Conservation (phyloP, 2,329 filamentous ascomycete species). For the Epichloe typhina region DNA sequence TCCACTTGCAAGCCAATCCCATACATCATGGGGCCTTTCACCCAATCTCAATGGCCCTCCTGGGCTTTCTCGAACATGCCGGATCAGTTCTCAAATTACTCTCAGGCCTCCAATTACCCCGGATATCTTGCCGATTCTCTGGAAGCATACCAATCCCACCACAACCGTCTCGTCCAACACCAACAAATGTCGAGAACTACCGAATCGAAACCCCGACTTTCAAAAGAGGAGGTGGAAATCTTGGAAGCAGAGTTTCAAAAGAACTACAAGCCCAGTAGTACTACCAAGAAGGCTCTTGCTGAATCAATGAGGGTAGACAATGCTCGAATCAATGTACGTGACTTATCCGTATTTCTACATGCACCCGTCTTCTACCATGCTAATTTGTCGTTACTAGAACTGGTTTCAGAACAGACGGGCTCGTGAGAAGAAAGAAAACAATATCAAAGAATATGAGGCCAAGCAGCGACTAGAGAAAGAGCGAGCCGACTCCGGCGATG, state of each 20-base stretch:
- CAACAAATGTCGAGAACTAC: conserved; percentile 27
- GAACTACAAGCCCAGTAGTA: conserved; percentile 52
- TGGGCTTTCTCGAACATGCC: conserved; percentile 20
- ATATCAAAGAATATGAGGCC: conserved; percentile 29
- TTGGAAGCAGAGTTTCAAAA: conserved; percentile 49
- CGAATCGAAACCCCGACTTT: conserved; percentile 39
- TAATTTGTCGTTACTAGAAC: conserved; percentile 30
- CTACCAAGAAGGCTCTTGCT: conserved; percentile 45
- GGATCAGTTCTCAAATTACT: conserved; percentile 19
- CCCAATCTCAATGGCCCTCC: conserved; percentile 22
- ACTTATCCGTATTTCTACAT: background rate
- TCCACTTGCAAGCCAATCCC: background rate
- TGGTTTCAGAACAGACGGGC: conserved; percentile 58
- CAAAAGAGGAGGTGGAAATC: conserved; percentile 45
- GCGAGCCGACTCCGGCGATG: conserved; percentile 12
- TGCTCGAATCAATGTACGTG: conserved; percentile 47
- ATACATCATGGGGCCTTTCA: conserved; percentile 19
- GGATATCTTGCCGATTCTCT: conserved; percentile 25
- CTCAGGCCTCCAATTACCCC: conserved; percentile 21
- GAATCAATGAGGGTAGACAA: conserved; percentile 50
- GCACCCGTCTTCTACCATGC: background rate
- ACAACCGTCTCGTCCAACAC: conserved; percentile 23
- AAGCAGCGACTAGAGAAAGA: conserved; percentile 24
- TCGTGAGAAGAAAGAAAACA: conserved; percentile 51
- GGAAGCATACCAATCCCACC: conserved; percentile 24